Base-by-base conservation (phyloP, 2,329 filamentous ascomycete species). In the Aspergillus spinulosporus region DNA sequence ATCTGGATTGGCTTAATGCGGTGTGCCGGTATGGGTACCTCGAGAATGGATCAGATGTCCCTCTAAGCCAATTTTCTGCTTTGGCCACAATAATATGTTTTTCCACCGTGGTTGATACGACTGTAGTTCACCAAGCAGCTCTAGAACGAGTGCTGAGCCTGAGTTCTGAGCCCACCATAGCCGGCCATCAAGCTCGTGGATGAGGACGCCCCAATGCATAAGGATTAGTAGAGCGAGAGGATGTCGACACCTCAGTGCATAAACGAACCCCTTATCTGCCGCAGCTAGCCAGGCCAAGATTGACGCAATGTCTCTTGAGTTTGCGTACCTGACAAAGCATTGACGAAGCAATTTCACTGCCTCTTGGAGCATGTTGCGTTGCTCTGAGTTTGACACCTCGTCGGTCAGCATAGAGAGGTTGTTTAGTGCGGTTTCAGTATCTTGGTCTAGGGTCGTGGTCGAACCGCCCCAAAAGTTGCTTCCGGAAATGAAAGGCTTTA, bases 401-500 rank as follows among this genome's bases (percentile, higher is more conserved):
- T 73, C 64, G 28, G 71, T 72, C 26, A 73, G 46, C 2, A 60
- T 49, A 1, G 57, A 61, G 5, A 74, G 56, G 45, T 65, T 63
- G 37, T 65, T 55, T 9, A 74, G 59, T 5, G 72, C 71, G 15
- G 51, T 44, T 21, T 66, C 59, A 0, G 66, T 68, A 4, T 67
- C 65, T 2, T 26, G 34, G 31, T 74, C 71, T 28, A 72, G 32
- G 14, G 53, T 54, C 3, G 50, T 50, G 1, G 28, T 52, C 12
- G 8, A 72, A 70, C 21, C 74, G 63, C 5, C 74, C 78, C 76
- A 79, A 80, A 59, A 80, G 79, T 15, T 69, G 67, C 42, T 32
- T 39, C 73, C 76, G 2, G 72, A 72, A 26, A 72, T 77, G 65
- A 82, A 84, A 1, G 83, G 69, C 71, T 78, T 81, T 12, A 78